Base-by-base conservation (phyloP, 345 rosid species). In the Aurinia saxatilis region DNA sequence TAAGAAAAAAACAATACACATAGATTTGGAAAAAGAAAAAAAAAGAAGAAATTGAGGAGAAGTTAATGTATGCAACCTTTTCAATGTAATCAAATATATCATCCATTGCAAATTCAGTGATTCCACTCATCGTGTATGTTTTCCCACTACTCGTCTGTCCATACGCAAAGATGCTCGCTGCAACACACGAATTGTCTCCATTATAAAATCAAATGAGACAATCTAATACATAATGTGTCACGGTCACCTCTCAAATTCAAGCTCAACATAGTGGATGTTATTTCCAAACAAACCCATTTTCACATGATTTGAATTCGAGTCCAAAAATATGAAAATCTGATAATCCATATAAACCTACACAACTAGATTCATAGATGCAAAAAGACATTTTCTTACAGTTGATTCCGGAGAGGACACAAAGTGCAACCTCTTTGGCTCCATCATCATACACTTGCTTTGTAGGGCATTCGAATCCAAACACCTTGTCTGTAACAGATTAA, bases 121-220 rank as follows among this genome's bases (percentile, higher is more conserved):
- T 76, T 47, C 91, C 91, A 10, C 64, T 60, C 91, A 87, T 87
- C 8, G 95, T 86, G n/a, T 77, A 86, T 44, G 95, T 86, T 71
- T 86, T 87, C n/a, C 95, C 90, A 44, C 95, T 87, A 72, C 85
- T 82, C 11, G 91, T 87, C 65, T 87, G 95, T 40, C 95, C 95
- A 35, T 87, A 84, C 2, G 91, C 95, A 5, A 87, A 87, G 25
- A 87, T 78, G 61, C 75, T 87, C 7, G 91, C 95, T 87, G 79
- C 23, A 58, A 25, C 54, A 60, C 23, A 49, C 11, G 19, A 39
- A 7, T 34, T 2, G 1, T 8, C 38, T 57, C 35, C 30, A 18
- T 57, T 2, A 67, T n/a, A 27, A 0, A 66, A 13, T 42, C 31
- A 21, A 1, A 50, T 27, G 18, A 13, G 11, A 44, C 54, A 59